Evolutionary conservation across 805 yeast species (phyloP).

Genomic region (Brettanomyces bruxellensis): DNA sequence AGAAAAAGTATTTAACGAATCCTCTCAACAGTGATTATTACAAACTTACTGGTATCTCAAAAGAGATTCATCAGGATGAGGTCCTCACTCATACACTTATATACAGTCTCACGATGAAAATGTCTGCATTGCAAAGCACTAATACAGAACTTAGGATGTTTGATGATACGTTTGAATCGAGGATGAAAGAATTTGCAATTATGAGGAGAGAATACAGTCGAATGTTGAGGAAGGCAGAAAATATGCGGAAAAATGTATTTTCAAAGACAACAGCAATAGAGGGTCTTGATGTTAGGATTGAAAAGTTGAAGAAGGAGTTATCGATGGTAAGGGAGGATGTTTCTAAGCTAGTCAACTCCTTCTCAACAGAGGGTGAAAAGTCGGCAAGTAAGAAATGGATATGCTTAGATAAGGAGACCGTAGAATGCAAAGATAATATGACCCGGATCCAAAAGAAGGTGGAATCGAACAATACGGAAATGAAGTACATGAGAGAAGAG

Average conservation of each 20-base stretch:
- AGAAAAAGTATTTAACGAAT: constrained; percentile 60
- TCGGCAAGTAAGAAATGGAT: constrained; percentile 17
- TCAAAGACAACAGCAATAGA: constrained; percentile 22
- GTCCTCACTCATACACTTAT: constrained; percentile 57
- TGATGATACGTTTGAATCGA: constrained; percentile 28
- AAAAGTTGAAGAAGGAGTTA: constrained; percentile 11
- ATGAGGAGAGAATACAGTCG: constrained; percentile 35
- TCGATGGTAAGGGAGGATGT: constrained; percentile 8
- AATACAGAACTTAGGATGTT: constrained; percentile 39
- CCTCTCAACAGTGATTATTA: constrained; percentile 39
- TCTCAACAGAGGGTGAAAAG: constrained; percentile 5
- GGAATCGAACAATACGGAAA: constrained; percentile 46
- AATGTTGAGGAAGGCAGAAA: constrained; percentile 38
- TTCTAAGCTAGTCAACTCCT: not conserved
- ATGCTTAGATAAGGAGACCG: constrained; percentile 31
- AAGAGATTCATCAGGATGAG: constrained; percentile 17
- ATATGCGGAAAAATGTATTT: constrained; percentile 24
- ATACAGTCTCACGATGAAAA: constrained; percentile 42
- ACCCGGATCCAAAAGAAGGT: constrained; percentile 33
- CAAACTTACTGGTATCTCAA: constrained; percentile 27
- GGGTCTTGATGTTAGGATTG: constrained; percentile 14
- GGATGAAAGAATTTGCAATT: constrained; percentile 35
- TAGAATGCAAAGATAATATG: constrained; percentile 38
- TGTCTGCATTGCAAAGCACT: constrained; percentile 33
- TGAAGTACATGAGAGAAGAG: constrained; percentile 54